These are phyloP conservation scores for Pisolithus microcarpus DNA, from an alignment of 768 basidiomycete genomes.

Conservation along the genomic window DNA sequence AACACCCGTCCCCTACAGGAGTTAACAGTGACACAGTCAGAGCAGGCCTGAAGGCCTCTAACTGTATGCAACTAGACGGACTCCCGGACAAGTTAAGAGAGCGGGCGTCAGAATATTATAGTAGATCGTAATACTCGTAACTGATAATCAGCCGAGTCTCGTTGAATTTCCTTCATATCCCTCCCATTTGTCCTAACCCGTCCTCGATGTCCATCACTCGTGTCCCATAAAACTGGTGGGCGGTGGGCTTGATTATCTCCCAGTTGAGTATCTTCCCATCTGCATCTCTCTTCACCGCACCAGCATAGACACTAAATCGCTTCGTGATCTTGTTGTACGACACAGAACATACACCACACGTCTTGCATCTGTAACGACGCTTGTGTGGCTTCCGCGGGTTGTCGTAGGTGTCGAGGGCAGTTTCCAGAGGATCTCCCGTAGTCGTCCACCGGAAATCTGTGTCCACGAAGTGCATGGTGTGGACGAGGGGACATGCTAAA, in stretches of 20 bases:
- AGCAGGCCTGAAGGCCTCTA: too few relatives aligned
- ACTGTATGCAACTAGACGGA: too few relatives aligned
- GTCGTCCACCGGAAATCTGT: conserved; percentile 51
- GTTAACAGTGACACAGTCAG: too few relatives aligned
- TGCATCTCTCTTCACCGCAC: conserved; percentile 46
- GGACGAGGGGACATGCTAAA: conserved; percentile 54
- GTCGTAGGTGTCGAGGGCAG: conserved; percentile 39
- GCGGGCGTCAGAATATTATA: too few relatives aligned
- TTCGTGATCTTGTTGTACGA: conserved; percentile 2
- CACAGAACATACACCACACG: conserved; percentile 37
- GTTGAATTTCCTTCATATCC: conserved; percentile 51
- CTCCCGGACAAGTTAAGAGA: too few relatives aligned
- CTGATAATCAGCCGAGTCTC: too few relatives aligned
- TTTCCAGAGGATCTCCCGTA: conserved; percentile 18
- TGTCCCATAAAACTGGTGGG: conserved; percentile 58
- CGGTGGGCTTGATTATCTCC: conserved; percentile 46
- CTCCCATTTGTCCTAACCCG: conserved; percentile 51
- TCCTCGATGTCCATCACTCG: conserved; percentile 32
- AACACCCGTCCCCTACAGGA: too few relatives aligned
- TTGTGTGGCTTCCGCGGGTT: conserved; percentile 50
- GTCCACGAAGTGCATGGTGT: conserved; percentile 50
- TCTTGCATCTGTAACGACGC: conserved; percentile 54
- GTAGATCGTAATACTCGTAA: too few relatives aligned
- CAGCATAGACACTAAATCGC: conserved; percentile 54
- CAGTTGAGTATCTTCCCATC: conserved; percentile 44